Conservation (phyloP, 2,329 filamentous ascomycete species). For the Fusarium drepaniforme region DNA sequence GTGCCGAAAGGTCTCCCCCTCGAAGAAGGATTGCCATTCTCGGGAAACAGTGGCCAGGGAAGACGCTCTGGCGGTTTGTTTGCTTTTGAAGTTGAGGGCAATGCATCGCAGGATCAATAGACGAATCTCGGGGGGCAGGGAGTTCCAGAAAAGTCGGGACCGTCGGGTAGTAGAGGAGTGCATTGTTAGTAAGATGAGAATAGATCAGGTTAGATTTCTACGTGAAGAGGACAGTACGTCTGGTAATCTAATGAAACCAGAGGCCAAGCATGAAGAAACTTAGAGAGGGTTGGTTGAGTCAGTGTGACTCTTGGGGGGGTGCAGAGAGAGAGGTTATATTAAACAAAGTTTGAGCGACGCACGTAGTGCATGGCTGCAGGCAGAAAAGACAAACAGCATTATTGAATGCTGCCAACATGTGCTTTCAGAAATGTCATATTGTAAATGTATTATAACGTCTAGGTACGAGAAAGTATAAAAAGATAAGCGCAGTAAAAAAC, state of each 20-base stretch:
- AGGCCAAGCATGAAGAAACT: neutral
- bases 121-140: conserved; percentile 17
- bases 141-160: conserved; percentile 5
- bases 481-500: neutral
- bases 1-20: conserved; percentile 12
- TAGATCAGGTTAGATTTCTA: neutral
- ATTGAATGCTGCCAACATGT: neutral
- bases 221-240: neutral
- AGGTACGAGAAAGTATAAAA: neutral
- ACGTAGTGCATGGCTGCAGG: neutral
- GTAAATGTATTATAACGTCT: neutral
- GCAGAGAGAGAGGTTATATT: neutral
- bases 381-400: neutral
- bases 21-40: conserved; percentile 31
- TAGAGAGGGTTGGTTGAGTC: neutral
- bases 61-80: neutral
- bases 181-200: conserved; percentile 1
- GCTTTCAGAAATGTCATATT: neutral
- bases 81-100: neutral
- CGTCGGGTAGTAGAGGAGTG: neutral
- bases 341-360: neutral
- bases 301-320: neutral
- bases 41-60: conserved; percentile 14
- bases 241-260: neutral
- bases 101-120: conserved; percentile 7